Base-by-base conservation (phyloP, 2,329 filamentous ascomycete species). In the Ophiostoma sp. region DNA sequence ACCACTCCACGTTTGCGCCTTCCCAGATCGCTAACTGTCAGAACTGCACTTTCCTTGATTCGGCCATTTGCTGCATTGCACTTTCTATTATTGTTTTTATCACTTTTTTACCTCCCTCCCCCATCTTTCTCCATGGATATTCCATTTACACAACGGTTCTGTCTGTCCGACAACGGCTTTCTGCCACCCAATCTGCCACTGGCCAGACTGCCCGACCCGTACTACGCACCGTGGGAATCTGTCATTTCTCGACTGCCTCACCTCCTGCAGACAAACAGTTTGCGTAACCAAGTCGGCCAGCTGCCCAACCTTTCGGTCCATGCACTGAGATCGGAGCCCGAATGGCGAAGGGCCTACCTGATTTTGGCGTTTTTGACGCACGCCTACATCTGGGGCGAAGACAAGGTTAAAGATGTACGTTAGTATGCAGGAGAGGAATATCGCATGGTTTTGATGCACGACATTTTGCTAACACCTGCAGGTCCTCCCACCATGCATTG, bases 301-400 rank as follows among this genome's bases (percentile, higher is more conserved):
- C 83, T 97, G n/a, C 91, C 92, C 0, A 80, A 93, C 0, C 85
- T 97, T 0, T 91, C 90, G 0, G 92, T 91, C 0, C 85, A 88
- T 22, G 84, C 86, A 6, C 84, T 97, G 6, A 80, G 81, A 3
- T 87, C 86, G 1, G 90, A 93, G 77, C 82, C 87, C 1, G 92
- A 97, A 83, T 97, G 93, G 93, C 87, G 91, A 76, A 86, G 94
- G 77, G 94, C 94, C 72, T 97, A 97, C 81, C 87, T 91, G 2
- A 85, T 97, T 8, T 84, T 98, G 57, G 89, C 88, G 0, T 96
- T 97, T 78, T 87, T 97, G 72, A 87, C 93, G 0, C 94, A 98
- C 81, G 91, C 89, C 11, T 97, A 97, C 81, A 90, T 98, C 25
- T 98, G 95, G 95, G 93, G 94, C 72, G 93, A 92, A 28, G 88